Percentiles rank a stretch among this genome's conserved stretches.
Conservation (phyloP, 768 basidiomycete genomes). For the Lactifluus subvellereus region DNA sequence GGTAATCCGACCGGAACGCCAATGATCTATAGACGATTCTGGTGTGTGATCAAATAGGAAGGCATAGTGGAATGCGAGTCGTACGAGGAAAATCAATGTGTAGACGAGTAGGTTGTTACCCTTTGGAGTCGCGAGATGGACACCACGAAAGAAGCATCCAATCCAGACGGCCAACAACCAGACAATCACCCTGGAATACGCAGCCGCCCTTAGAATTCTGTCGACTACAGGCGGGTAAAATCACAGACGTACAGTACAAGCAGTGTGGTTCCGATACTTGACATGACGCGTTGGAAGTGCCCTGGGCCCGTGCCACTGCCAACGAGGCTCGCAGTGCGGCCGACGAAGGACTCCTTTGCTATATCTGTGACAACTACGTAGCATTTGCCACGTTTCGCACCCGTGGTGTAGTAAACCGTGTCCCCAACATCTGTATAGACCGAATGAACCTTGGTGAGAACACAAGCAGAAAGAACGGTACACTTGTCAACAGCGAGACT, state of each 20-base stretch:
- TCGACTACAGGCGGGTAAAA: background rate
- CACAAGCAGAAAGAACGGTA: background rate
- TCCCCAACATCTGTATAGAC: slow-evolving; percentile 32
- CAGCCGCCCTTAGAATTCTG: background rate
- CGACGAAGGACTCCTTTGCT: slow-evolving; percentile 41
- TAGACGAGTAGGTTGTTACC: slow-evolving; percentile 44
- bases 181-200: slow-evolving; percentile 31
- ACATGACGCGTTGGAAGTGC: slow-evolving; percentile 43
- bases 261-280: slow-evolving; percentile 39
- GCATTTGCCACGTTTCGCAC: slow-evolving; percentile 35
- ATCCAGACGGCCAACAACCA: slow-evolving; percentile 43
- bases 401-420: slow-evolving; percentile 37
- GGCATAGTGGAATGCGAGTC: background rate
- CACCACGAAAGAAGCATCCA: slow-evolving; percentile 37
- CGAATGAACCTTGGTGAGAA: background rate
- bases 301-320: slow-evolving; percentile 36
- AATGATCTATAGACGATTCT: slow-evolving; percentile 31
- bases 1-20: slow-evolving; percentile 47
- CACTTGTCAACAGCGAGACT: slow-evolving; percentile 43
- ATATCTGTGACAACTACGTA: slow-evolving; percentile 35
- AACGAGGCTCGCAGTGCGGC: slow-evolving; percentile 41
- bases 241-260: slow-evolving; percentile 32
- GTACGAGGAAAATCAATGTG: slow-evolving; percentile 37
- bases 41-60: background rate
- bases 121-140: slow-evolving; percentile 36